Evolutionary conservation across 1,139 yeast genomes (phyloP).

Genomic region (Zhuliangozyma parablackwelliae): DNA sequence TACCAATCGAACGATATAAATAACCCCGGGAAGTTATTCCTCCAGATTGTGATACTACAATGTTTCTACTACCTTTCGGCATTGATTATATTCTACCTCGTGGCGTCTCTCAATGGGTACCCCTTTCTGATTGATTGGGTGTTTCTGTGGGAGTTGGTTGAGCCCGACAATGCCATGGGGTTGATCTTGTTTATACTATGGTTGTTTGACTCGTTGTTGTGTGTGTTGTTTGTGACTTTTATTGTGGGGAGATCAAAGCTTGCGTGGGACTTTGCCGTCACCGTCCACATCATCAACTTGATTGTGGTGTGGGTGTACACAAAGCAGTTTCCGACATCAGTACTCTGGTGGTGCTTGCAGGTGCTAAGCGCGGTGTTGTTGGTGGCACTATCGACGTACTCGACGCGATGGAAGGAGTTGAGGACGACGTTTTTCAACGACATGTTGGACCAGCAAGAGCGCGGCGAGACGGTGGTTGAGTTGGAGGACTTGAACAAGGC

Average conservation of each 20-base stretch:
- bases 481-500: too few relatives aligned
- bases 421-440: constrained; percentile 86
- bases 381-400: constrained; percentile 79
- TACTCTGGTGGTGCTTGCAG: constrained; percentile 86
- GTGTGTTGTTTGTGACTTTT: constrained; percentile 78
- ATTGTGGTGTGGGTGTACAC: constrained; percentile 64
- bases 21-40: constrained; percentile 34
- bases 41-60: constrained; percentile 63
- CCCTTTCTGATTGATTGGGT: constrained; percentile 63
- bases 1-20: constrained; percentile 25
- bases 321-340: constrained; percentile 60
- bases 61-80: constrained; percentile 66
- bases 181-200: constrained; percentile 67
- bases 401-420: constrained; percentile 83
- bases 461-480: constrained; percentile 16
- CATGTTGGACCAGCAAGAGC: constrained; percentile 52
- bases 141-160: constrained; percentile 77
- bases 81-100: constrained; percentile 48
- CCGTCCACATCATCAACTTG: constrained; percentile 78
- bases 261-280: constrained; percentile 93
- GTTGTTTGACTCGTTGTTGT: constrained; percentile 72
- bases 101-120: constrained; percentile 59
- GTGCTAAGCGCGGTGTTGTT: constrained; percentile 60
- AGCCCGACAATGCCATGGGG: constrained; percentile 77
- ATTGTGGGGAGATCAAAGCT: constrained; percentile 89